A percentile compares a stretch with the other conserved stretches of the same genome.
These are phyloP conservation scores for Yamadazyma epiphylla DNA, from an alignment of 1,139 yeast species.

Conservation along the genomic window DNA sequence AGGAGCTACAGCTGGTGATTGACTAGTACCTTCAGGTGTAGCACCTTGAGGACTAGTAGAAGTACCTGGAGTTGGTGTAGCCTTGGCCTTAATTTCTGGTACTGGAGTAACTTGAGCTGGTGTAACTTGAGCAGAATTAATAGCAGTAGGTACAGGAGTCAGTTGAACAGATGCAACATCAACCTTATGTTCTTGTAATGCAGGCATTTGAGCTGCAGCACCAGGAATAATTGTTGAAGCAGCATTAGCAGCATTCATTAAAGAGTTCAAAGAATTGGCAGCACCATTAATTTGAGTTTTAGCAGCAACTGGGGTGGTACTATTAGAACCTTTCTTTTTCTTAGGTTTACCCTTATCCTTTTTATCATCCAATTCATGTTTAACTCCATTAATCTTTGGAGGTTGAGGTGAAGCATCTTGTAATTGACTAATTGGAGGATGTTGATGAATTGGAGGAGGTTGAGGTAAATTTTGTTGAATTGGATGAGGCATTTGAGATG, in stretches of 20 bases:
- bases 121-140: conserved; percentile 5
- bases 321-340: conserved; percentile 14
- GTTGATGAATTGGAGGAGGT: conserved; percentile 3
- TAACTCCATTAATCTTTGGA: conserved; percentile 10
- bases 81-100: neutral
- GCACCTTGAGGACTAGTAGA: too few relatives aligned
- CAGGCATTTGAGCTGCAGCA: conserved; percentile 2
- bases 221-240: conserved; percentile 14
- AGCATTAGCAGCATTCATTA: conserved; percentile 28
- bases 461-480: conserved; percentile 2
- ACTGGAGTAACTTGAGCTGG: conserved; percentile 7
- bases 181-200: neutral
- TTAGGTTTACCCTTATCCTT: conserved; percentile 19
- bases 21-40: too few relatives aligned
- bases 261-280: conserved; percentile 19
- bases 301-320: conserved; percentile 13
- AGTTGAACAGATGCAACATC: conserved; percentile 1
- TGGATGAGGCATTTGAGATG: conserved; percentile 6
- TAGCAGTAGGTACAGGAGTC: conserved; percentile 5
- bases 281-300: conserved; percentile 11
- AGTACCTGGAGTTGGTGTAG: conserved; percentile 6
- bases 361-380: conserved; percentile 40
- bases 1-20: conserved; percentile 1
- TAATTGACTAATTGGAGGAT: neutral
- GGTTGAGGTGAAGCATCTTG: conserved; percentile 1